Evolutionary conservation across 768 basidiomycete genomes (phyloP), one percentile per base, ranked within the genome.

Genomic region (Candolleomyces efflorescens): DNA sequence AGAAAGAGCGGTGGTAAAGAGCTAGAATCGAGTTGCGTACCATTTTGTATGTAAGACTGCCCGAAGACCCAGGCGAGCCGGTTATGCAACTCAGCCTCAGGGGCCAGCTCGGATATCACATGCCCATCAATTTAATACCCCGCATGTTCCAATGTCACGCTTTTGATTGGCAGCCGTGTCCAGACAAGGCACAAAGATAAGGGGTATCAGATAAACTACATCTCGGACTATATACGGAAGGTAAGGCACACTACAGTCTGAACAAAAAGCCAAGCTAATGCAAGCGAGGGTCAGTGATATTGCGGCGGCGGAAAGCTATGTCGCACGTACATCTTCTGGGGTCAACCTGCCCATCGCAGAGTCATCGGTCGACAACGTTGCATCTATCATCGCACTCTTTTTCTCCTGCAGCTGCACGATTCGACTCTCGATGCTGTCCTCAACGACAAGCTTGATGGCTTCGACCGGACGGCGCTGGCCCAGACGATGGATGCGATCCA

Each of bases 331-430:
- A 75, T 90, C 89, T 64, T 87, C 91, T 0, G 93, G 90, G 3
- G 94, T 96, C 67, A 98, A 72, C 58, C 94, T 84, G 22, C 95
- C 95, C 90, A 98, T 94, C 0, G 95, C 94, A 46, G 86, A 88
- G 61, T 91, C 90, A 66, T 93, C 92, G 3, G 87, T 72, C 3
- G 90, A 91, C 18, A 93, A 71, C 0, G 93, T 92, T 15, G 92
- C 92, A 65, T 92, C 88, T 3, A 95, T 85, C 94, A 97, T 96
- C 0, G 93, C 94, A 39, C 87, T 83, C 70, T 99, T 99, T 78
- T 98, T 97, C 71, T 97, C 94, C 73, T 98, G 94, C n/a, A 96
- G 75, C 72, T 96, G 92, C 17, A 99, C 81, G 57, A 99, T 98
- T 60, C 94, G 87, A 64, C 87, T 89, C 69, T 99, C 97, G 60